Percentiles rank a stretch among this genome's conserved stretches.
Evolutionary conservation across 2,329 filamentous ascomycete species (phyloP).

Genomic region (Cladophialophora exuberans): DNA sequence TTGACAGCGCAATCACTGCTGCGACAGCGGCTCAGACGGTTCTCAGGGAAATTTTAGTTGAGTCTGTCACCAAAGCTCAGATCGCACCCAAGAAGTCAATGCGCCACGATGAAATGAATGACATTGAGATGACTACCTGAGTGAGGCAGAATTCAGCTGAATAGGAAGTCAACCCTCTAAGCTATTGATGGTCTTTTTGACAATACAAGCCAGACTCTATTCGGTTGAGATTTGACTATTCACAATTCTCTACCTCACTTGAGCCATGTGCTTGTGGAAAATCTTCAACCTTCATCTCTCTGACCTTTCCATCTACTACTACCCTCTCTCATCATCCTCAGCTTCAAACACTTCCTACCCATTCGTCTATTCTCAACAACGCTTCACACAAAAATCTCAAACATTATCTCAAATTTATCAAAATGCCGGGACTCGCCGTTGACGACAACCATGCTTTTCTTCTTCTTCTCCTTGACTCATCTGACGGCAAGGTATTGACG

Average conservation of each 20-base stretch:
- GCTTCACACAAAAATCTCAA: too few relatives aligned
- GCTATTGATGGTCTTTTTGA: background rate
- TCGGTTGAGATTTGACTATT: too few relatives aligned
- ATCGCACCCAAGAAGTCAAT: conserved; percentile 6
- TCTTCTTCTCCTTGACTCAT: conserved; percentile 42
- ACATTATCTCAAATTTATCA: background rate
- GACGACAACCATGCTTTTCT: conserved; percentile 48
- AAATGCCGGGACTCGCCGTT: background rate
- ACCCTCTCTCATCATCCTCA: too few relatives aligned
- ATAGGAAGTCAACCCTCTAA: background rate
- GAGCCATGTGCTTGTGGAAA: too few relatives aligned
- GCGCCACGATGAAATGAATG: conserved; percentile 15
- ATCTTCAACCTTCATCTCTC: too few relatives aligned
- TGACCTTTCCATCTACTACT: too few relatives aligned
- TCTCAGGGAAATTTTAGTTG: conserved; percentile 63
- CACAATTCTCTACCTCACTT: too few relatives aligned
- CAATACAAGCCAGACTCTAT: background rate
- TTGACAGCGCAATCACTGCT: conserved; percentile 67
- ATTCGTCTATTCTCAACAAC: too few relatives aligned
- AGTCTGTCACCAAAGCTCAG: conserved; percentile 46
- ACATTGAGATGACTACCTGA: conserved; percentile 38
- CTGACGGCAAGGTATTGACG: conserved; percentile 38
- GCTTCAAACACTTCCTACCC: too few relatives aligned
- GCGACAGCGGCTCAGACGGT: conserved; percentile 63
- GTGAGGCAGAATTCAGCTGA: conserved; percentile 7